These are phyloP conservation scores for Mucuna pruriens DNA, from an alignment of 306 rosid species.

Conservation along the genomic window DNA sequence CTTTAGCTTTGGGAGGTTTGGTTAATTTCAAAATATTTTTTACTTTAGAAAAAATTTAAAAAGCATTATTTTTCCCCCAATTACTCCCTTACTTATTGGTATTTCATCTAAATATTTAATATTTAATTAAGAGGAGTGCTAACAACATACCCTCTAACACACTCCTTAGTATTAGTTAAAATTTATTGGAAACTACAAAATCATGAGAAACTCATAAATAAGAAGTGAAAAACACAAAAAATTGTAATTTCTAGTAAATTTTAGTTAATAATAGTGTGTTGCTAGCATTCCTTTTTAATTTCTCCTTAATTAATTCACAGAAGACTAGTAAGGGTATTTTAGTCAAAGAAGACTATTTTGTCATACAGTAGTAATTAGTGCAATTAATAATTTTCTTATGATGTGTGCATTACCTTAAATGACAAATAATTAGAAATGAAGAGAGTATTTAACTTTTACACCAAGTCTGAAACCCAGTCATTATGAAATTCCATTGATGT, in stretches of 20 bases:
- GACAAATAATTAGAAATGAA: neutral
- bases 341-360: neutral
- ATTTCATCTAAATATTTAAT: neutral
- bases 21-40: neutral
- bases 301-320: neutral
- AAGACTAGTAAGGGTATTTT: neutral
- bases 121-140: neutral
- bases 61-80: neutral
- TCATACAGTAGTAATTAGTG: neutral
- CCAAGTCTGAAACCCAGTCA: conserved; percentile 3
- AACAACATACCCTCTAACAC: neutral
- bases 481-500: conserved; percentile 3
- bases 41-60: neutral
- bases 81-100: neutral
- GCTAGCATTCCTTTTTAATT: no score
- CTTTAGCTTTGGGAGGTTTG: neutral
- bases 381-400: neutral
- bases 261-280: neutral
- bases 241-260: neutral
- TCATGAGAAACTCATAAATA: no score
- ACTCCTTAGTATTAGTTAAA: neutral
- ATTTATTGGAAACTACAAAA: neutral
- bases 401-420: neutral
- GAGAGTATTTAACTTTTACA: neutral
- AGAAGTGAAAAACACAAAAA: neutral